Evolutionary conservation across 1,284 basidiomycete genomes (phyloP), one percentile per base, ranked within the genome.

Genomic region (Apiotrichum akiyoshidainum): DNA sequence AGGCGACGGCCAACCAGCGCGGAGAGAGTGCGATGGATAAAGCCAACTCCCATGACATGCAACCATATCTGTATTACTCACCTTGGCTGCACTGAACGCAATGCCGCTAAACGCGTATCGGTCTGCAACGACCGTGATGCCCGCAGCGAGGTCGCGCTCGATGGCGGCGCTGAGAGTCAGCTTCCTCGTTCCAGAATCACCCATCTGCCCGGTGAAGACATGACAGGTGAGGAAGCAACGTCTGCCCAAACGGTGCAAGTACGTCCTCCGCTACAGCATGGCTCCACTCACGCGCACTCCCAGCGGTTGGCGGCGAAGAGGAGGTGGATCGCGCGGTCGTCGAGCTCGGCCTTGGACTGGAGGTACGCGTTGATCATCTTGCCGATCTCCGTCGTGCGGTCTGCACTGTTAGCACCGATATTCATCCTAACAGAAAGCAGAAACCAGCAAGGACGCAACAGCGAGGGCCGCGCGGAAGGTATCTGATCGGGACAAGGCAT

Each of bases 301-400:
- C 96, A 99, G 22, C 95, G 85, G 74, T 99, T 99, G 1, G 94
- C 95, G 50, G 91, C 88, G 81, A 99, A 99, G 56, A 99, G 84
- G 1, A 98, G 84, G 73, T 99, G 95, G 56, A 99, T 87, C 2
- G 89, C 89, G 65, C 83, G 88, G 78, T 98, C 92, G 75, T 96
- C 91, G 54, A 98, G 82, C 22, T 98, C 91, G 11, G 87, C 83
- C 58, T 88, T 78, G 19, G 87, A 89, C 55, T 85, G 86, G 58
- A 99, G 82, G 78, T 99, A 99, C 13, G 87, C 83, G 76, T 99
- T 88, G 71, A 99, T 96, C 87, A 95, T 90, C 69, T 87, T 83
- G 10, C 95, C 95, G 55, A 94, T 96, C 0, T 88, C 75, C 1
- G 95, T 97, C 2, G 90, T 91, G 42, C 96, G 84, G 75, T 98